phyloP scores from a whole-genome alignment of 1,284 basidiomycete genomes.

The Ustilago trichophora region DNA sequence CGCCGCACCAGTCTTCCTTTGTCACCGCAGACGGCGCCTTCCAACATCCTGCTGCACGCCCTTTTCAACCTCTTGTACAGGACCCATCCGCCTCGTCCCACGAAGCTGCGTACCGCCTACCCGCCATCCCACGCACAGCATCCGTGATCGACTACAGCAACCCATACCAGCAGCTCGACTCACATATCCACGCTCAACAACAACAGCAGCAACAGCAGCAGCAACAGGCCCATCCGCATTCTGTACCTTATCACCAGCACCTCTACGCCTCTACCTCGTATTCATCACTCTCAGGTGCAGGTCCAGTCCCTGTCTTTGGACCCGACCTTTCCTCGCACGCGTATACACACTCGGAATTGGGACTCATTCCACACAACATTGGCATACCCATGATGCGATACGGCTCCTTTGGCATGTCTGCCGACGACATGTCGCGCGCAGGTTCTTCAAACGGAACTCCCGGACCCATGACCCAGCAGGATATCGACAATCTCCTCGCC shows the following conservation, averaged over 20 bases:
- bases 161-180: slow-evolving; percentile 25
- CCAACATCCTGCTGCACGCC: slow-evolving; percentile 18
- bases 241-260: slow-evolving; percentile 11
- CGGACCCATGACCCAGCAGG: slow-evolving; percentile 41
- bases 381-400: slow-evolving; percentile 42
- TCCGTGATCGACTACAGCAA: slow-evolving; percentile 28
- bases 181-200: slow-evolving; percentile 19
- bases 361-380: slow-evolving; percentile 11
- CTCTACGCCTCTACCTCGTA: slow-evolving; percentile 36
- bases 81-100: slow-evolving; percentile 16
- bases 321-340: slow-evolving; percentile 19
- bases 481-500: slow-evolving; percentile 57
- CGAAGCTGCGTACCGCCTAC: slow-evolving; percentile 24
- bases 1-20: slow-evolving; percentile 9
- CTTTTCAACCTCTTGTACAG: slow-evolving; percentile 12
- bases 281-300: slow-evolving; percentile 16
- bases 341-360: slow-evolving; percentile 26
- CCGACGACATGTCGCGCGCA: slow-evolving; percentile 28
- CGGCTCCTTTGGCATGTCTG: slow-evolving; percentile 25
- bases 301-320: slow-evolving; percentile 9
- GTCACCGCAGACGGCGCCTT: slow-evolving; percentile 10
- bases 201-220: neutral
- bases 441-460: slow-evolving; percentile 25
- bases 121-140: slow-evolving; percentile 19
- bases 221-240: slow-evolving; percentile 6